phyloP scores from a whole-genome alignment of 805 yeast genomes.

The Ogataea pignaliae region DNA sequence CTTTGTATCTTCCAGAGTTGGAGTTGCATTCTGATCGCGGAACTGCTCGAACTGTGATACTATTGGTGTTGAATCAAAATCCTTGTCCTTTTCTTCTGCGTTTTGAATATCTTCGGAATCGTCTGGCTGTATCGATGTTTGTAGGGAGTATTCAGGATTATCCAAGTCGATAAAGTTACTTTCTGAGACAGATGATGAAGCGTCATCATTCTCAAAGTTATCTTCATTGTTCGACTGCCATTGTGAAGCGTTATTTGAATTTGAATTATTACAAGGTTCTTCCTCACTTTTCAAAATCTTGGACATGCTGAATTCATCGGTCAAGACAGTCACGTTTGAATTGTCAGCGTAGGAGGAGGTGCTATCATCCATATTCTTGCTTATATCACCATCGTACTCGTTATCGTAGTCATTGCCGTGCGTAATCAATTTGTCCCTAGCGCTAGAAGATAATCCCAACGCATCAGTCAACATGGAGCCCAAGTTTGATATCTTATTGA shows the following conservation, averaged over 20 bases:
- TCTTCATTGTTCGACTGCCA: constrained; percentile 6
- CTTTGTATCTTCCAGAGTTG: constrained; percentile 9
- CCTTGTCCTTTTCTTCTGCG: constrained; percentile 5
- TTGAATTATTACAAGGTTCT: too few relatives aligned
- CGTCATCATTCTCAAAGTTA: constrained; percentile 1
- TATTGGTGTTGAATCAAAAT: constrained; percentile 18
- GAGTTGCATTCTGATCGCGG: constrained; percentile 4
- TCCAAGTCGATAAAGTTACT: constrained; percentile 22
- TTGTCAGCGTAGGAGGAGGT: constrained; percentile 10
- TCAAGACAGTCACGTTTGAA: constrained; percentile 10
- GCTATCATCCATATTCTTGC: background rate
- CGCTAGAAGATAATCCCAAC: constrained; percentile 5
- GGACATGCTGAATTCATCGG: constrained; percentile 7
- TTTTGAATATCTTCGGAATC: constrained; percentile 4
- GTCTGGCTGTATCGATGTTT: constrained; percentile 3
- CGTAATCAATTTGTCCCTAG: background rate
- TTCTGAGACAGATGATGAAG: constrained; percentile 20
- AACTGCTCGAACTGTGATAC: constrained; percentile 4
- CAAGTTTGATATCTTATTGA: constrained; percentile 7
- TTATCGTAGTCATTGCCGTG: too few relatives aligned
- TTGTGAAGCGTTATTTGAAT: constrained; percentile 2
- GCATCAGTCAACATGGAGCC: constrained; percentile 11
- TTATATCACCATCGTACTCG: background rate
- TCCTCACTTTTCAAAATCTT: background rate
- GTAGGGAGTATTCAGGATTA: constrained; percentile 4